Evolutionary conservation across 768 basidiomycete species (phyloP).

Genomic region (Pisolithus tinctorius): DNA sequence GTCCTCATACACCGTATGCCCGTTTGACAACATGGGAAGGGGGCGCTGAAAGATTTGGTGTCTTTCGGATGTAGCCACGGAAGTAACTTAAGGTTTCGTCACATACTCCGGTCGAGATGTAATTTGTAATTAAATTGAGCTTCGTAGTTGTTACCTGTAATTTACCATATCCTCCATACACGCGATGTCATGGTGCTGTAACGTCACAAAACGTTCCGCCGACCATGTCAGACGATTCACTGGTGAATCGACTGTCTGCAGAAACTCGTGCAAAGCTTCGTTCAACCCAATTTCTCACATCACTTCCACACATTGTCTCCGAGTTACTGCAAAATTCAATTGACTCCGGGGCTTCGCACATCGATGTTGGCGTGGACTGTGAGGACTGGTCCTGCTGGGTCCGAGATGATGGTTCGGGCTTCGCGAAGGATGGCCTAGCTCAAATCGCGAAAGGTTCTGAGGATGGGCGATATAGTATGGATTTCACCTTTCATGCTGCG

Average conservation of each 20-base stretch:
- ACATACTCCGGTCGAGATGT: no score
- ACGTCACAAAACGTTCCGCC: conserved; percentile 8
- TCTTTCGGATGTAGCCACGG: conserved; percentile 76
- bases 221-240: conserved; percentile 15
- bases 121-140: no score
- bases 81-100: neutral
- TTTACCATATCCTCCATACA: neutral
- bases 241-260: conserved; percentile 40
- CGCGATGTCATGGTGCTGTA: conserved; percentile 9
- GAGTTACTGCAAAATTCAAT: conserved; percentile 89
- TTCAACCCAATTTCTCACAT: conserved; percentile 79
- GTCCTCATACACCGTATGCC: conserved; percentile 5
- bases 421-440: conserved; percentile 52
- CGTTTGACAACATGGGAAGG: conserved; percentile 64
- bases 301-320: conserved; percentile 69
- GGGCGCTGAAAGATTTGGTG: conserved; percentile 68
- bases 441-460: conserved; percentile 46
- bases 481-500: neutral
- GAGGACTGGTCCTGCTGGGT: conserved; percentile 82
- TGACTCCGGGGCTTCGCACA: conserved; percentile 64
- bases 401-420: conserved; percentile 78
- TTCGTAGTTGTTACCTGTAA: no score
- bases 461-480: conserved; percentile 63
- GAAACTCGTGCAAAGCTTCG: conserved; percentile 68
- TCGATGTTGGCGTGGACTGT: conserved; percentile 70